Evolutionary conservation across 495 filamentous ascomycete genomes (phyloP).

Genomic region (Hypoxylon trugodes): DNA sequence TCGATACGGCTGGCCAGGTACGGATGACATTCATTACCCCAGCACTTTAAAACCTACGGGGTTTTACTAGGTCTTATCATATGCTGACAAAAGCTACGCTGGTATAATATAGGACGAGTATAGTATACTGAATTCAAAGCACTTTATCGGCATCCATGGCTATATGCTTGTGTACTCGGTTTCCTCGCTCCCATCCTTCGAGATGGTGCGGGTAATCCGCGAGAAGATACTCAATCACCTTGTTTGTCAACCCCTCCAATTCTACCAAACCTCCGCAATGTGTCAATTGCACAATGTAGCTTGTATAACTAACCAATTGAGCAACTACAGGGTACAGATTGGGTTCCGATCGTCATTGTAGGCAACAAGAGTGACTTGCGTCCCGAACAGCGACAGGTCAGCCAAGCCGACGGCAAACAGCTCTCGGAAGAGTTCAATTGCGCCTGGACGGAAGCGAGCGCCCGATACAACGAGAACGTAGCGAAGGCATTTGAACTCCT

Average conservation of each 20-base stretch:
- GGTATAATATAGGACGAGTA: constrained; percentile 86
- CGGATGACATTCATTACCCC: constrained; percentile 32
- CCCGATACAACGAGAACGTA: constrained; percentile 93
- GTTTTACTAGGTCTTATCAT: not conserved
- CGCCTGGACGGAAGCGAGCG: constrained; percentile 93
- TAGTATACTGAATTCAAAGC: constrained; percentile 95
- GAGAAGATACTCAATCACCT: constrained; percentile 98
- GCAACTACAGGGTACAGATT: constrained; percentile 78
- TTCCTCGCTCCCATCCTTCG: constrained; percentile 89
- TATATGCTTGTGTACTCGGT: constrained; percentile 99
- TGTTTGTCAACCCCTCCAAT: constrained; percentile 59
- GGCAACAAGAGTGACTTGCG: constrained; percentile 97
- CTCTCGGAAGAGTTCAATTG: constrained; percentile 87
- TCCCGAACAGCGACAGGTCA: constrained; percentile 90
- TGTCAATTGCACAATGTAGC: constrained; percentile 7
- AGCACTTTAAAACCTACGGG: too few relatives aligned
- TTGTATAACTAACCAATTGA: constrained; percentile 9
- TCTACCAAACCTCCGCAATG: not conserved
- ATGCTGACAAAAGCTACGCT: constrained; percentile 12
- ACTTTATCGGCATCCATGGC: constrained; percentile 99
- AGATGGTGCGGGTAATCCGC: constrained; percentile 93
- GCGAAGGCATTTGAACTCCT: constrained; percentile 91
- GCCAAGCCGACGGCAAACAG: constrained; percentile 79
- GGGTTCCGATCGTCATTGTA: constrained; percentile 91
- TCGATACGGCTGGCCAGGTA: constrained; percentile 98